These are phyloP conservation scores for Aspergillus sp. DNA, from an alignment of 2,329 filamentous ascomycete genomes.

Conservation along the genomic window DNA sequence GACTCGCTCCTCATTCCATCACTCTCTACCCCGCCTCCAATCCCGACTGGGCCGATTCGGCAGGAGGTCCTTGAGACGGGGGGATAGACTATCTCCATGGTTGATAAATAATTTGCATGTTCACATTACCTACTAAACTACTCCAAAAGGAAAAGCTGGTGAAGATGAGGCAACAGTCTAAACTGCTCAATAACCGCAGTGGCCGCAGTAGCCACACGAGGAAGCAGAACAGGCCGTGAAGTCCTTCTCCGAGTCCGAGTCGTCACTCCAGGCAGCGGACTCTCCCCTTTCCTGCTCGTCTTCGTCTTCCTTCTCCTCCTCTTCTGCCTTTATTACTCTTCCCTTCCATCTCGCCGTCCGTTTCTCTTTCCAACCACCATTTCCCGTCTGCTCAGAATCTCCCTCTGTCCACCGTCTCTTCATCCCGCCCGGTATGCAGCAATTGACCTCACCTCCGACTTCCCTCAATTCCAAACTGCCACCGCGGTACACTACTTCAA, in stretches of 20 bases:
- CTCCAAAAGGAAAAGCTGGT: no score
- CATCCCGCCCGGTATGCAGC: neutral
- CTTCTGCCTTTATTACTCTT: neutral
- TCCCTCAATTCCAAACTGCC: slow-evolving; percentile 6
- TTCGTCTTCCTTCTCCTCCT: neutral
- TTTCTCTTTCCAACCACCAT: neutral
- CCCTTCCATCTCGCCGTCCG: neutral
- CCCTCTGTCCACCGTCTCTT: neutral
- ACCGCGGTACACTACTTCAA: neutral
- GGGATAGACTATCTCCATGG: no score
- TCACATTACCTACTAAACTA: no score
- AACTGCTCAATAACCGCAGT: slow-evolving; percentile 2
- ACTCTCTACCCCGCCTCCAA: no score
- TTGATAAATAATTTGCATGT: no score
- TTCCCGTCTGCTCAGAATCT: neutral
- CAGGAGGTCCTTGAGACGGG: no score
- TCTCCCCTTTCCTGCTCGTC: neutral
- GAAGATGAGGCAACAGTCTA: neutral
- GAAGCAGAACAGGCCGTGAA: slow-evolving; percentile 10
- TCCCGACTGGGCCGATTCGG: no score
- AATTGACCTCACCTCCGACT: neutral
- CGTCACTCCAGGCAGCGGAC: neutral
- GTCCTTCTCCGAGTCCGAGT: slow-evolving; percentile 5
- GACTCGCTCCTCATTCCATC: no score
- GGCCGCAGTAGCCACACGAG: slow-evolving; percentile 9